Conservation (phyloP, 495 filamentous ascomycete genomes). For the Penicillium lividum region DNA sequence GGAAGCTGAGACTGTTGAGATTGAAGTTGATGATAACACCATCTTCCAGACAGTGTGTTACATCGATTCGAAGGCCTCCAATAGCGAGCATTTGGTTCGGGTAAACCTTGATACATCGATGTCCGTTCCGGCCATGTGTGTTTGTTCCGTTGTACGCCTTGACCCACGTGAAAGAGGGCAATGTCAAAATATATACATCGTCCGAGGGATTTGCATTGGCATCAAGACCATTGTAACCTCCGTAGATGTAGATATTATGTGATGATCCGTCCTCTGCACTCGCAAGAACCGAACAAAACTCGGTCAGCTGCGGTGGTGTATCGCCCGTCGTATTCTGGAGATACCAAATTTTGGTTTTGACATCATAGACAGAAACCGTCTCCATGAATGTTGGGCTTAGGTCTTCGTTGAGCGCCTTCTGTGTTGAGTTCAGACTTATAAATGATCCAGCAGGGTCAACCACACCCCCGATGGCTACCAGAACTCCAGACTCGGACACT, state of each 20-base stretch:
- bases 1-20: slow-evolving; percentile 57
- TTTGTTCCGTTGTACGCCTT: slow-evolving; percentile 51
- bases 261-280: slow-evolving; percentile 60
- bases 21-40: slow-evolving; percentile 65
- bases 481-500: slow-evolving; percentile 59
- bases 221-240: slow-evolving; percentile 60
- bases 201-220: slow-evolving; percentile 46
- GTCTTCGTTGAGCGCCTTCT: slow-evolving; percentile 47
- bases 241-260: slow-evolving; percentile 76
- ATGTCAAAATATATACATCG: slow-evolving; percentile 71
- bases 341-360: slow-evolving; percentile 53
- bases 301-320: slow-evolving; percentile 52
- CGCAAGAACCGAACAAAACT: slow-evolving; percentile 68
- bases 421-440: slow-evolving; percentile 26
- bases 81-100: slow-evolving; percentile 73
- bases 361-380: slow-evolving; percentile 69
- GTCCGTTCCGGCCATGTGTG: slow-evolving; percentile 56
- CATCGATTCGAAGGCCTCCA: slow-evolving; percentile 50
- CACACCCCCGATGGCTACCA: slow-evolving; percentile 71
- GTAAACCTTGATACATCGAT: slow-evolving; percentile 67
- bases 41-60: slow-evolving; percentile 48
- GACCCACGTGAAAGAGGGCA: slow-evolving; percentile 79
- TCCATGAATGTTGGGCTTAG: slow-evolving; percentile 62
- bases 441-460: slow-evolving; percentile 47
- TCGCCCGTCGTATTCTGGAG: slow-evolving; percentile 60